A percentile compares a stretch with the other conserved stretches of the same genome.
phyloP scores from a whole-genome alignment of 371 early-diverging fungal genomes.

The Lichtheimia ramosa region DNA sequence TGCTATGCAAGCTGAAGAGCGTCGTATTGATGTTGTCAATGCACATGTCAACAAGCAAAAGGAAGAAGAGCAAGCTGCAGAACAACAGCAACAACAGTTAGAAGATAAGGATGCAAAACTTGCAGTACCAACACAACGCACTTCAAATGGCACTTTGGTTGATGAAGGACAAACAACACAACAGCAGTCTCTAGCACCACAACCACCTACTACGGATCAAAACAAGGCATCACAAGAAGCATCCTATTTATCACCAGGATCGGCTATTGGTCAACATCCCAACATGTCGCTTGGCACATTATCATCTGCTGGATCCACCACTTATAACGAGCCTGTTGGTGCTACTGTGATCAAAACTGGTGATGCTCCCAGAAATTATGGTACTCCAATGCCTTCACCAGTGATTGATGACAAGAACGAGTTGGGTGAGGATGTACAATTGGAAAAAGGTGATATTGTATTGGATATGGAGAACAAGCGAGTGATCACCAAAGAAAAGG shows the following conservation, averaged over 20 bases:
- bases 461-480: slow-evolving; percentile 10
- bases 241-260: too few relatives aligned
- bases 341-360: slow-evolving; percentile 10
- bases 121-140: too few relatives aligned
- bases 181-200: background rate
- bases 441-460: slow-evolving; percentile 11
- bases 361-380: slow-evolving; percentile 10
- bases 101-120: too few relatives aligned
- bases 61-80: background rate
- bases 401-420: background rate
- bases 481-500: slow-evolving; percentile 1
- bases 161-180: background rate
- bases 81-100: background rate
- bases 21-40: slow-evolving; percentile 23
- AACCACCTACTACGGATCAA: too few relatives aligned
- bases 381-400: slow-evolving; percentile 5
- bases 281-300: too few relatives aligned
- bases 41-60: too few relatives aligned
- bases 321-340: background rate
- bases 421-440: slow-evolving; percentile 7
- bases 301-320: background rate
- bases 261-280: too few relatives aligned
- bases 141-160: too few relatives aligned
- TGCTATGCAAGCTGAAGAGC: slow-evolving; percentile 39
- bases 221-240: too few relatives aligned